Evolutionary conservation across 2,329 filamentous ascomycete species (phyloP).

Genomic region (Elsinoe perseae): DNA sequence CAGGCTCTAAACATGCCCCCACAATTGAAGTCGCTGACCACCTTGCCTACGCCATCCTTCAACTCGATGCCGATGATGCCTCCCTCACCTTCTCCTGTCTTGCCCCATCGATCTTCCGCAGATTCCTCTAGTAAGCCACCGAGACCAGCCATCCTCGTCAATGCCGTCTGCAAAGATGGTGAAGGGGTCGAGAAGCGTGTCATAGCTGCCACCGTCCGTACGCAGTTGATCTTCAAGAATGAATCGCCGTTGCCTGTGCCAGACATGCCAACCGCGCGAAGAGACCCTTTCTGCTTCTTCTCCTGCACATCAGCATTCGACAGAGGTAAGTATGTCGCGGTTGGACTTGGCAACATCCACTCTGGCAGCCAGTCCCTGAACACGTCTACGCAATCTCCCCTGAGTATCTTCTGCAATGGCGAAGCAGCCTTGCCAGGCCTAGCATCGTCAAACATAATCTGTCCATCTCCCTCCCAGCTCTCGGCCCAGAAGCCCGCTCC

Average conservation of each 20-base stretch:
- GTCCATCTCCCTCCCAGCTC: slow-evolving; percentile 55
- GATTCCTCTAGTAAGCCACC: slow-evolving; percentile 66
- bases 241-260: slow-evolving; percentile 71
- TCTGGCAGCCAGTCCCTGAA: slow-evolving; percentile 55
- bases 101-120: slow-evolving; percentile 64
- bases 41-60: slow-evolving; percentile 40
- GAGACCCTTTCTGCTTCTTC: neutral
- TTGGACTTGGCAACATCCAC: neutral
- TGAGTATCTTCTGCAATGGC: slow-evolving; percentile 25
- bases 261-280: slow-evolving; percentile 26
- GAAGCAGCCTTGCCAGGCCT: slow-evolving; percentile 17
- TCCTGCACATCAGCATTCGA: neutral
- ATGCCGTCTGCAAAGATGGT: slow-evolving; percentile 48
- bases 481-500: slow-evolving; percentile 89
- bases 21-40: slow-evolving; percentile 76
- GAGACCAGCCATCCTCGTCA: slow-evolving; percentile 60
- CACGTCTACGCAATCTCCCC: slow-evolving; percentile 39
- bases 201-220: slow-evolving; percentile 64
- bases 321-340: slow-evolving; percentile 32
- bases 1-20: slow-evolving; percentile 82
- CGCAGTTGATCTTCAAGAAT: slow-evolving; percentile 66
- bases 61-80: slow-evolving; percentile 78
- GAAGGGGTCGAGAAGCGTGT: slow-evolving; percentile 51
- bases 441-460: neutral
- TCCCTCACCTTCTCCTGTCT: slow-evolving; percentile 70